phyloP scores from a whole-genome alignment of 805 yeast species.

The Metschnikowia peoriensis region DNA sequence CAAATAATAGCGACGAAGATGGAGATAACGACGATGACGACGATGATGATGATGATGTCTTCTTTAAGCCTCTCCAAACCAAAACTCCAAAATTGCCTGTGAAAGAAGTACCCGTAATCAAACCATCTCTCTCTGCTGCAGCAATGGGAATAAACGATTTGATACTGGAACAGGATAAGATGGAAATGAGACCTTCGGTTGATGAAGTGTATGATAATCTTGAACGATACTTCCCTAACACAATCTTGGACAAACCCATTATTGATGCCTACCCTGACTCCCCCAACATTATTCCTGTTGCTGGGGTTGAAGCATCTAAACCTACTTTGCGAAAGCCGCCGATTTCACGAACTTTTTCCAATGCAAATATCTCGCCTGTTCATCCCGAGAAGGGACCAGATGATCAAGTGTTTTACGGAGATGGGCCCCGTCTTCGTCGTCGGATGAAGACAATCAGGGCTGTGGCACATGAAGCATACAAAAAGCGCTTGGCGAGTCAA shows the following conservation, averaged over 20 bases:
- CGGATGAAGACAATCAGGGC: constrained; percentile 90
- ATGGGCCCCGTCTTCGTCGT: constrained; percentile 44
- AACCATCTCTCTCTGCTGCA: background rate
- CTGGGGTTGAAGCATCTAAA: constrained; percentile 16
- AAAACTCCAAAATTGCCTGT: background rate
- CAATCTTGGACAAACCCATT: constrained; percentile 90
- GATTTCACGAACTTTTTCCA: constrained; percentile 44
- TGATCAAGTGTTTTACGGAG: constrained; percentile 37
- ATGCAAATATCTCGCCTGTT: constrained; percentile 40
- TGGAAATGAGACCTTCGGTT: constrained; percentile 90
- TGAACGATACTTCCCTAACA: constrained; percentile 87
- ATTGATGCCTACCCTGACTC: constrained; percentile 66
- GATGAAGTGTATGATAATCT: constrained; percentile 90
- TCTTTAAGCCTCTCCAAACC: constrained; percentile 10
- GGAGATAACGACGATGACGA: constrained; percentile 11
- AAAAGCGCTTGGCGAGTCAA: constrained; percentile 32
- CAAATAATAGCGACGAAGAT: constrained; percentile 4
- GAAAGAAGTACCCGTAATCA: background rate
- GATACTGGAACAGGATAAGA: constrained; percentile 8
- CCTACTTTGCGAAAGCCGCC: constrained; percentile 22
- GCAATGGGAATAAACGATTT: background rate
- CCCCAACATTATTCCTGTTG: constrained; percentile 30
- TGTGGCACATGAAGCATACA: constrained; percentile 84
- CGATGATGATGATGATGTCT: constrained; percentile 15
- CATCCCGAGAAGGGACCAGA: constrained; percentile 25